These are phyloP conservation scores for Tuber aestivum DNA, from an alignment of 495 filamentous ascomycete genomes.

Conservation along the genomic window DNA sequence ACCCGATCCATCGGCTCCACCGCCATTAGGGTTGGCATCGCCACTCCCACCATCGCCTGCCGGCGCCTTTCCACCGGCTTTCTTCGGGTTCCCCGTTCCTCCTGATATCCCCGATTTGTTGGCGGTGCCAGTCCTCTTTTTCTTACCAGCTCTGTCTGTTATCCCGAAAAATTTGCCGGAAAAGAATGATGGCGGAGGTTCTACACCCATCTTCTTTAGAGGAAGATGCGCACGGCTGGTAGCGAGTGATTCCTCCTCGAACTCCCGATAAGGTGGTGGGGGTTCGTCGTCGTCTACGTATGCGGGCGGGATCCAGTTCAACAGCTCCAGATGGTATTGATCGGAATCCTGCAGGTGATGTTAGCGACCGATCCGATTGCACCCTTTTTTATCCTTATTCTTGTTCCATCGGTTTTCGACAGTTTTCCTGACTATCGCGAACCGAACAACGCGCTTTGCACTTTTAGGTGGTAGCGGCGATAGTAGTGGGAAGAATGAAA, in stretches of 20 bases:
- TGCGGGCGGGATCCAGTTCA: slow-evolving; percentile 11
- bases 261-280: slow-evolving; percentile 29
- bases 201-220: slow-evolving; percentile 7
- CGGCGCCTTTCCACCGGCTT: neutral
- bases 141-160: slow-evolving; percentile 12
- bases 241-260: slow-evolving; percentile 22
- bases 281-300: slow-evolving; percentile 18
- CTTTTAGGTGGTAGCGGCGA: neutral
- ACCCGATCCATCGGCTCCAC: slow-evolving; percentile 10
- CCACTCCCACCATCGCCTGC: slow-evolving; percentile 3
- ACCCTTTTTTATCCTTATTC: neutral
- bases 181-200: slow-evolving; percentile 14
- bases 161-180: slow-evolving; percentile 19
- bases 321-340: slow-evolving; percentile 4
- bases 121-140: neutral
- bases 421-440: neutral
- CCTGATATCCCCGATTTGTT: neutral
- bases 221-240: slow-evolving; percentile 12
- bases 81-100: neutral
- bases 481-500: neutral
- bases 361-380: slow-evolving; percentile 14
- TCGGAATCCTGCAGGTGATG: slow-evolving; percentile 17
- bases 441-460: neutral
- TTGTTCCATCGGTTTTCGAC: neutral
- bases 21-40: slow-evolving; percentile 2